Evolutionary conservation across 2,329 filamentous ascomycete species (phyloP).

Genomic region (Lecanicillium sp.): DNA sequence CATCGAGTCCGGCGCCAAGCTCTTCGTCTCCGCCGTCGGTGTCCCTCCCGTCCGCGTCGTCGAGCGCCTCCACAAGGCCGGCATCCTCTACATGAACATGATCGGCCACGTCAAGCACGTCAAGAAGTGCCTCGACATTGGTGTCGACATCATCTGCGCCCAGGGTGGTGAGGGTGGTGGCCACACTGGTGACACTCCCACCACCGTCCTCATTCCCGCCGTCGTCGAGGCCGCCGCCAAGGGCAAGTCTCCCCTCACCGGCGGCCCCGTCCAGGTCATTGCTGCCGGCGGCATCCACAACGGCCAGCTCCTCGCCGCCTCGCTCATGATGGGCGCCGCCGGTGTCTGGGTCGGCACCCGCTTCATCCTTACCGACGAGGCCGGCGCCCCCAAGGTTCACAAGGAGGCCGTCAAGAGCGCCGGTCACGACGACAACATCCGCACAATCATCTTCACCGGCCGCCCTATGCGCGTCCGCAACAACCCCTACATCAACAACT

Average conservation of each 20-base stretch:
- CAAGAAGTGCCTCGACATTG: constrained; percentile 86
- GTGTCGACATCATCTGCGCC: constrained; percentile 94
- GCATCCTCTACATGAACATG: constrained; percentile 99
- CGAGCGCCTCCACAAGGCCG: constrained; percentile 79
- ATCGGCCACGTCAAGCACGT: constrained; percentile 99
- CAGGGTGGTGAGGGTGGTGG: constrained; percentile 97
- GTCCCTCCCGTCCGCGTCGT: constrained; percentile 85
- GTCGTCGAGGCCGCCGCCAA: constrained; percentile 77
- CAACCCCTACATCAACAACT: constrained; percentile 91
- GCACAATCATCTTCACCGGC: constrained; percentile 97
- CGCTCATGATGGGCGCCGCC: constrained; percentile 85
- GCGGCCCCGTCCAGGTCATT: constrained; percentile 81
- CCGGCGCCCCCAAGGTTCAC: constrained; percentile 86
- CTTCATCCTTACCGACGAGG: constrained; percentile 91
- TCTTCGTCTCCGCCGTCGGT: constrained; percentile 96
- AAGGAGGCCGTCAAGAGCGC: constrained; percentile 92
- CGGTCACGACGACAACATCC: constrained; percentile 90
- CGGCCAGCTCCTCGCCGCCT: constrained; percentile 80
- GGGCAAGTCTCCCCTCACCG: constrained; percentile 80
- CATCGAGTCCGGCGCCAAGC: constrained; percentile 82
- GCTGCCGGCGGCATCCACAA: constrained; percentile 93
- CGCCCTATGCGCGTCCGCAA: constrained; percentile 88
- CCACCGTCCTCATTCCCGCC: constrained; percentile 84
- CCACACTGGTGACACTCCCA: constrained; percentile 91
- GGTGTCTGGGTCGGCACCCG: constrained; percentile 96